Evolutionary conservation across 1,139 yeast genomes (phyloP).

Genomic region (Yamadazyma blattariae): DNA sequence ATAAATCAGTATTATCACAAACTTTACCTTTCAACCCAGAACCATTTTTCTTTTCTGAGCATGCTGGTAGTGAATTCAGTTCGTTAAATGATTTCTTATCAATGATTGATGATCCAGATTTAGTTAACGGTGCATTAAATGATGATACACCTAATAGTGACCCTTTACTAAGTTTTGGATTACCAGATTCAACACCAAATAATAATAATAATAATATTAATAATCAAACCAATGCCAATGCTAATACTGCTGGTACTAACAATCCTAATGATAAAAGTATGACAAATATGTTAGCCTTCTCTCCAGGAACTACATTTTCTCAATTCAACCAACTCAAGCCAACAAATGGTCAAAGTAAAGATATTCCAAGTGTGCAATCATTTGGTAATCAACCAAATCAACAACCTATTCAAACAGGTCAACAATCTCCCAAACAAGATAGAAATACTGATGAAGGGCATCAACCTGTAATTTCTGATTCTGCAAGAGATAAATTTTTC

Average conservation of each 20-base stretch:
- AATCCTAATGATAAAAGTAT: neutral
- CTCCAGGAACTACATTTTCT: constrained; percentile 27
- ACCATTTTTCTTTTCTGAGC: constrained; percentile 83
- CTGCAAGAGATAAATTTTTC: constrained; percentile 91
- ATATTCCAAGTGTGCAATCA: constrained; percentile 1
- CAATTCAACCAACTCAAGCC: constrained; percentile 11
- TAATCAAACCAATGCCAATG: constrained; percentile 15
- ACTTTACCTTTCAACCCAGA: constrained; percentile 56
- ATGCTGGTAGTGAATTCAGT: constrained; percentile 90
- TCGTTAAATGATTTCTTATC: constrained; percentile 86
- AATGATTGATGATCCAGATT: constrained; percentile 83
- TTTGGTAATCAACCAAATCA: constrained; percentile 5
- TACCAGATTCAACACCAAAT: constrained; percentile 10
- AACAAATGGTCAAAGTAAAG: constrained; percentile 5
- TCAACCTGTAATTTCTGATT: constrained; percentile 61
- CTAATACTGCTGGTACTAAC: constrained; percentile 19
- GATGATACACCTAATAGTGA: constrained; percentile 27
- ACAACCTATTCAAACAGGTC: constrained; percentile 6
- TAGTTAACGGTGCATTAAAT: constrained; percentile 50
- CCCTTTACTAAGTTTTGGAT: constrained; percentile 24
- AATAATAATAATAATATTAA: constrained; percentile 7
- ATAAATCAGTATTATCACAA: constrained; percentile 37
- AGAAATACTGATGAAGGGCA: constrained; percentile 13
- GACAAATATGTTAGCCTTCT: constrained; percentile 21
- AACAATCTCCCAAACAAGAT: constrained; percentile 1